Conservation (phyloP, 441 rosid species). For the Theobroma grandiflorum region DNA sequence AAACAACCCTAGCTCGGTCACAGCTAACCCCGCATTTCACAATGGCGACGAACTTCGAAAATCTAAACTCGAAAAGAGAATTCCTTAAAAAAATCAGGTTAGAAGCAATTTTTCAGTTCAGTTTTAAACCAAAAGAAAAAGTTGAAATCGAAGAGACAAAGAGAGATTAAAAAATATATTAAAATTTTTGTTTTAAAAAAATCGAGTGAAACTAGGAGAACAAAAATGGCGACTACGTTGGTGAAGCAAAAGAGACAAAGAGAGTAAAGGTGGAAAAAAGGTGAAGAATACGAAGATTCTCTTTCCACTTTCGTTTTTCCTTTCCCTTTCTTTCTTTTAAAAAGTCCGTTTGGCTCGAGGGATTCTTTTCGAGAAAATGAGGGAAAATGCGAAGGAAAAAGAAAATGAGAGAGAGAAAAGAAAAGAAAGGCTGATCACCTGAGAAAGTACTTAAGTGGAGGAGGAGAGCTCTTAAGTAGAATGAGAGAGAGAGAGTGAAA, state of each 20-base stretch:
- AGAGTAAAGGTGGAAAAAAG: conserved; percentile 23
- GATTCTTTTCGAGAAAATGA: conserved; percentile 35
- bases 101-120: background rate
- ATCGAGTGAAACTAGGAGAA: conserved; percentile 25
- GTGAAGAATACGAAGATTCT: conserved; percentile 37
- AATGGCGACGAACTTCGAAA: background rate
- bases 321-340: background rate
- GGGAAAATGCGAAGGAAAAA: conserved; percentile 31
- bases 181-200: background rate
- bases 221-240: background rate
- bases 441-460: background rate
- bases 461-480: background rate
- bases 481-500: background rate
- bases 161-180: background rate
- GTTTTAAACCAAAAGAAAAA: background rate
- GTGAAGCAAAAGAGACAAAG: conserved; percentile 35
- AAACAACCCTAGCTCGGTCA: conserved; percentile 25
- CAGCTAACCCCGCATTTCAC: conserved; percentile 21
- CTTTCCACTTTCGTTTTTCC: conserved; percentile 7
- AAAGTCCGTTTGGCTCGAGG: conserved; percentile 29
- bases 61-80: conserved; percentile 7
- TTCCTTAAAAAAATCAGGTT: background rate
- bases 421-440: conserved; percentile 2
- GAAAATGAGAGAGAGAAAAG: conserved; percentile 12
- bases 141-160: conserved; percentile 1